Base-by-base conservation (phyloP, 352 stramenopile genomes). In the Thraustochytrium sp. region DNA sequence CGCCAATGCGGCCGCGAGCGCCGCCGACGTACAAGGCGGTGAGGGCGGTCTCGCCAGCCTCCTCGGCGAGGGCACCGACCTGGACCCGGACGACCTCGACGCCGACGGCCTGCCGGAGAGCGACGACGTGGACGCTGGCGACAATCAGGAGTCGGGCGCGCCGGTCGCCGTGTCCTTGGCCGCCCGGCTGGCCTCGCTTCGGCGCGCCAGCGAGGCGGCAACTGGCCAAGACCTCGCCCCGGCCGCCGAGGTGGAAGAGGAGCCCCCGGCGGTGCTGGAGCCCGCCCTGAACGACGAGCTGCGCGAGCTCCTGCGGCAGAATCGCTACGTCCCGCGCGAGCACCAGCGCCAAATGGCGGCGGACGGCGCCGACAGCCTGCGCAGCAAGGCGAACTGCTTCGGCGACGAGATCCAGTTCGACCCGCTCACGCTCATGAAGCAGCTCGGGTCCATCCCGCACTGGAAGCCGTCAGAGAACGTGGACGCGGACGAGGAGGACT, bases 391-490 rank as follows among this genome's bases (percentile, higher is more conserved):
- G 29, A 82, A 82, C 36, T 82, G 74, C 46, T 82, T 82, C 29
- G 74, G 74, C n/a, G 74, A 82, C 13, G 18, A 56, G 51, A 82
- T 82, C 44, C 38, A 73, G 37, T 82, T 82, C 53, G 56, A 56
- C 18, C 74, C 74, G 2, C 74, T 82, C 23, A 73, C 74, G 3
- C 38, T 82, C 8, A 82, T 82, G 74, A 82, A 82, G 56, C 74
- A 82, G 37, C 9, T 38, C 4, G 18, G 18, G 2, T 76, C 51
- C 23, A 5, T 82, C 1, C 74, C 74, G 42, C 74, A 82, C 55
- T 82, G 74, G 74, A 31, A 49, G 3, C 62, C 37, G 34, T 55
- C 74, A 74, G 74, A 76, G 18, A 31, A 76, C 61, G 74, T 37
- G 0, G 74, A 68, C 74, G 55, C 38, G 38, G 48, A 68, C 21